A percentile compares a stretch with the other conserved stretches of the same genome.
Conservation (phyloP, 1,284 basidiomycete genomes). For the Lentinula novae-zelandiae region DNA sequence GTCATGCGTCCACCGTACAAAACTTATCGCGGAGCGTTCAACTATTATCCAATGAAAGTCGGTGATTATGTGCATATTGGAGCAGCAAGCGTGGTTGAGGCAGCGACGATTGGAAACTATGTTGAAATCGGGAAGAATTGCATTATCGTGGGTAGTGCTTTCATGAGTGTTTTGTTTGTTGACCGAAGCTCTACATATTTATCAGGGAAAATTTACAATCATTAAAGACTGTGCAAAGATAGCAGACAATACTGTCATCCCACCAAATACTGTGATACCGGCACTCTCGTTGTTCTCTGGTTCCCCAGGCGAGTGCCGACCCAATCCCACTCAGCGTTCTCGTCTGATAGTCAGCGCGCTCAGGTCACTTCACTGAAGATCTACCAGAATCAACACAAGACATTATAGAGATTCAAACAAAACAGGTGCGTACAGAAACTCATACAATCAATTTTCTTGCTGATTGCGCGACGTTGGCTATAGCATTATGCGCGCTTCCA, state of each 20-base stretch:
- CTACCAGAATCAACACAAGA: slow-evolving; percentile 91
- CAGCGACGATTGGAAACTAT: slow-evolving; percentile 90
- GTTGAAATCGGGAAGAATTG: slow-evolving; percentile 96
- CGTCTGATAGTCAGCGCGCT: background rate
- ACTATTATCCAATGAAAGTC: slow-evolving; percentile 97
- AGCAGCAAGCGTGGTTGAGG: slow-evolving; percentile 84
- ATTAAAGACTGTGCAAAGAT: slow-evolving; percentile 95
- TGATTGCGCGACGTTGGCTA: background rate
- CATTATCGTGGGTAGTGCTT: slow-evolving; percentile 64
- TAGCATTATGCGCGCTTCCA: slow-evolving; percentile 66
- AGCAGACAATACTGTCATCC: slow-evolving; percentile 85
- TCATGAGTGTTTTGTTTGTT: background rate
- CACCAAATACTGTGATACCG: slow-evolving; percentile 91
- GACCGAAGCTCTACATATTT: background rate
- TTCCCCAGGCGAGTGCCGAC: slow-evolving; percentile 68
- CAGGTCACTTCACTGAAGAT: slow-evolving; percentile 79
- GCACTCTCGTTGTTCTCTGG: slow-evolving; percentile 85
- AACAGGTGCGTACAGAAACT: slow-evolving; percentile 34
- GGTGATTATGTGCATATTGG: slow-evolving; percentile 96
- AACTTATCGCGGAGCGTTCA: slow-evolving; percentile 88
- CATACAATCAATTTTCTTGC: background rate
- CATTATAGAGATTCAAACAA: slow-evolving; percentile 73
- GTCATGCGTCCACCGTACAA: slow-evolving; percentile 92
- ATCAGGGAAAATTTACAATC: slow-evolving; percentile 93
- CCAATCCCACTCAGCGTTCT: background rate